A percentile compares a stretch with the other conserved stretches of the same genome.
phyloP scores from a whole-genome alignment of 2,329 filamentous ascomycete species.

The Acrodontium crateriforme region DNA sequence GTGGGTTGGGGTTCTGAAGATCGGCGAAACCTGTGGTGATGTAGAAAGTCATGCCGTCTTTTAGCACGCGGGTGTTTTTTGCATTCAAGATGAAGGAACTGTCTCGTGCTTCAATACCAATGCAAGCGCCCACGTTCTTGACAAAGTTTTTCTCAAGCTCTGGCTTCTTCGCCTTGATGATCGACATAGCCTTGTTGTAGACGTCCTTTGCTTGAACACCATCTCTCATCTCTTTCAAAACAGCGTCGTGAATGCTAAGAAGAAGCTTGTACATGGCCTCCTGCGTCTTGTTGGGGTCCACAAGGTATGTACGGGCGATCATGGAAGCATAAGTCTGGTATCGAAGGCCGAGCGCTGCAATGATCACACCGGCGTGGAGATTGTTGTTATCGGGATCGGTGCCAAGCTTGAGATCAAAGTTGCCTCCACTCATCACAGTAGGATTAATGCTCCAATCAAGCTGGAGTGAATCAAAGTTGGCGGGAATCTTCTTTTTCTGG shows the following conservation, averaged over 20 bases:
- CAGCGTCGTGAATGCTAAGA: slow-evolving; percentile 68
- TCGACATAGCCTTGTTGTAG: slow-evolving; percentile 69
- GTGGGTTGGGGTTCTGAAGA: slow-evolving; percentile 70
- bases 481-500: slow-evolving; percentile 68
- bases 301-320: slow-evolving; percentile 85
- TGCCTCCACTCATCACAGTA: slow-evolving; percentile 85
- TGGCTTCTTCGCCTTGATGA: slow-evolving; percentile 81
- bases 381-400: slow-evolving; percentile 65
- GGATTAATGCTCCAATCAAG: slow-evolving; percentile 91
- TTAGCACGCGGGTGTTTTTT: slow-evolving; percentile 71
- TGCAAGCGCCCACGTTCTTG: slow-evolving; percentile 81
- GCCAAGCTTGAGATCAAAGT: slow-evolving; percentile 77
- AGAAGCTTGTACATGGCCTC: slow-evolving; percentile 90
- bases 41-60: slow-evolving; percentile 93
- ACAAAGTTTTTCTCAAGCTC: slow-evolving; percentile 91
- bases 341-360: slow-evolving; percentile 78
- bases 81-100: slow-evolving; percentile 68
- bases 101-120: slow-evolving; percentile 86
- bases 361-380: slow-evolving; percentile 83
- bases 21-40: slow-evolving; percentile 84
- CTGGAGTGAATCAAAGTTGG: slow-evolving; percentile 74
- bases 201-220: slow-evolving; percentile 78
- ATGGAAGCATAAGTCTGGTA: slow-evolving; percentile 94
- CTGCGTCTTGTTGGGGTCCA: slow-evolving; percentile 92
- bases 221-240: slow-evolving; percentile 81